Evolutionary conservation across 2,329 filamentous ascomycete species (phyloP), one percentile per base, ranked within the genome.

Genomic region (Neopestalotiopsis sp.): DNA sequence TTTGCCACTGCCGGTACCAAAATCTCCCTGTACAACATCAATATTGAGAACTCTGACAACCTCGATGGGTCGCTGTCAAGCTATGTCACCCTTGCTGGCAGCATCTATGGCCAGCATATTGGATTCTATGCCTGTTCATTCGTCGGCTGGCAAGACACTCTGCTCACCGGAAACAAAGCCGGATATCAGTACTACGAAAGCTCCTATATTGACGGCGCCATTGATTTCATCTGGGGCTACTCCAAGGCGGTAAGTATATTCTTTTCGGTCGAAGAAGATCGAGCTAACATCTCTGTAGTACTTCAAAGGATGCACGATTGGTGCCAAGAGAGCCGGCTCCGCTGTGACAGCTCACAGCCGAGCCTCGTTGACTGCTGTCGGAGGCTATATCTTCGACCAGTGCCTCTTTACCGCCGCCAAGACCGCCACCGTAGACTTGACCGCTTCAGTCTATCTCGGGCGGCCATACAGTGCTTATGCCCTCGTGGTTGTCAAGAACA

Each of bases 21-120:
- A 72, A 83, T 91, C 69, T 86, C 86, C 71, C 78, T 91, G 20
- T 92, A 91, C 80, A 91, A 91, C 71, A 81, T 92, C 76, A 88
- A 86, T 66, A 78, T 86, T 14, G 78, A 79, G 12, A 87, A 86
- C 71, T 79, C 79, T 0, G 83, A 73, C 64, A 84, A 85, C 17
- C 69, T 81, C 71, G 84, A 83, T 0, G 81, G 78, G 68, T 83
- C 85, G 6, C 2, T 40, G 20, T 42, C 65, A 17, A 61, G 53
- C 65, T 67, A 67, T 61, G 57, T 65, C 71, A 84, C 84, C 42
- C 78, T 86, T n/a, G 85, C 85, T 3, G 71, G 86, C 17, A 82
- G 80, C 20, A 82, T 83, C 1, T 81, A 83, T 63, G 78, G 77
- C 9, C 75, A 82, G 68, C 73, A 77, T 59, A 80, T 81, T 66